Evolutionary conservation across 2,329 filamentous ascomycete species (phyloP).

Genomic region (Colletotrichum tofieldiae): DNA sequence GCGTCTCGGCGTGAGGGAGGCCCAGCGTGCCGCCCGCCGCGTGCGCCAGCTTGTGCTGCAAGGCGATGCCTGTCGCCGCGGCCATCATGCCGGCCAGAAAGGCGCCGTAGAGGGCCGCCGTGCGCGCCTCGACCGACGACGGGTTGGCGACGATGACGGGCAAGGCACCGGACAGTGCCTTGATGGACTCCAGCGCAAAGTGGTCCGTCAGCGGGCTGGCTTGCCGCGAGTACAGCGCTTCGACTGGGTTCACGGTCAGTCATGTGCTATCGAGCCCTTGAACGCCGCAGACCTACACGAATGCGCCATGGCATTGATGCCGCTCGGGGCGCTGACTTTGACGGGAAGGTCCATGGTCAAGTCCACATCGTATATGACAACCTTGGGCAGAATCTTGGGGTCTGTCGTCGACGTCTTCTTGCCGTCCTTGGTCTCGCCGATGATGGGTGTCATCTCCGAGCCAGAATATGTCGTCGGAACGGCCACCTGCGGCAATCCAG

Average conservation of each 20-base stretch:
- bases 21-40: conserved; percentile 34
- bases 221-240: conserved; percentile 38
- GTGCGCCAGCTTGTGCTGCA: conserved; percentile 43
- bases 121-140: conserved; percentile 60
- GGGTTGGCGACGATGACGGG: conserved; percentile 66
- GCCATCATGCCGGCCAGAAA: conserved; percentile 37
- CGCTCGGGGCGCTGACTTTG: conserved; percentile 37
- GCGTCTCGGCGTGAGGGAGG: conserved; percentile 42
- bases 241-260: conserved; percentile 26
- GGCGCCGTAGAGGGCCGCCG: conserved; percentile 40
- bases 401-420: conserved; percentile 41
- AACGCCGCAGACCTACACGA: conserved; percentile 25
- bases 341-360: conserved; percentile 41
- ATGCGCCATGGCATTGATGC: conserved; percentile 42
- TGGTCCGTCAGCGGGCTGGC: conserved; percentile 38
- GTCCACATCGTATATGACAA: conserved; percentile 41
- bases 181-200: conserved; percentile 41
- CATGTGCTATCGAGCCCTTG: neutral
- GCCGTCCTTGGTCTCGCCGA: conserved; percentile 41
- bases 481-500: conserved; percentile 70
- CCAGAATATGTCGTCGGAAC: conserved; percentile 74
- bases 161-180: conserved; percentile 55
- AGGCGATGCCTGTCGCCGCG: conserved; percentile 36
- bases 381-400: conserved; percentile 39
- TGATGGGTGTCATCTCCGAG: conserved; percentile 71